Percentiles rank a stretch among this genome's conserved stretches.
Conservation (phyloP, 192 early-diverging fungal species). For the Gamsiella multidivaricata region DNA sequence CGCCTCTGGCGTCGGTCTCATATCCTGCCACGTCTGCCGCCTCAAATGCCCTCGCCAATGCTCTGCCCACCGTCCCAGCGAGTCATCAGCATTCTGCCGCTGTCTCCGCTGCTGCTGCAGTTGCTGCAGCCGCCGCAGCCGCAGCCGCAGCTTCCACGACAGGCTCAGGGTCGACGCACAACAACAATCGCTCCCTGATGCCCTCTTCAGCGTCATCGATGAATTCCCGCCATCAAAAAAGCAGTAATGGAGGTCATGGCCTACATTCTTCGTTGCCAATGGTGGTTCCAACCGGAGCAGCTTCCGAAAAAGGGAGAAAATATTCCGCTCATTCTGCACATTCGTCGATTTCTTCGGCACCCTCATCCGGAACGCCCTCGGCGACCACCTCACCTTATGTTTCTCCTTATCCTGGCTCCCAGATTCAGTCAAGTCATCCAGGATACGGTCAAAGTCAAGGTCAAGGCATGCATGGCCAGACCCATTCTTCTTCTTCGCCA, state of each 20-base stretch:
- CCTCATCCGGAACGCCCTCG: slow-evolving; percentile 35
- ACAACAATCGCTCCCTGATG: slow-evolving; percentile 5
- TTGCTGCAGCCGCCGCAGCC: slow-evolving; percentile 36
- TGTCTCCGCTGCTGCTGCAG: slow-evolving; percentile 44
- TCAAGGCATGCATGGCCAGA: too few species aligned
- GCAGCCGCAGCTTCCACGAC: not conserved
- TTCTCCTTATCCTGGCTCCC: slow-evolving; percentile 21
- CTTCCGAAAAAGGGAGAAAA: slow-evolving; percentile 22
- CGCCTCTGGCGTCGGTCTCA: slow-evolving; percentile 21
- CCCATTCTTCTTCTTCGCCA: too few species aligned
- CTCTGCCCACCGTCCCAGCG: slow-evolving; percentile 35
- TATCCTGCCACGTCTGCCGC: not conserved
- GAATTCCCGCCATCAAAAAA: slow-evolving; percentile 25
- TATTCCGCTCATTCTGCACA: slow-evolving; percentile 26
- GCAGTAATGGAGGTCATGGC: slow-evolving; percentile 8
- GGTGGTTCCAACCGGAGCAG: not conserved
- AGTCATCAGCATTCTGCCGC: slow-evolving; percentile 53
- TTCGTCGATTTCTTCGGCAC: slow-evolving; percentile 28
- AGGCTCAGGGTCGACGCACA: slow-evolving; percentile 6
- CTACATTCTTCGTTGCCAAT: not conserved
- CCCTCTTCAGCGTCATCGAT: slow-evolving; percentile 6
- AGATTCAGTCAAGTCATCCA: not conserved
- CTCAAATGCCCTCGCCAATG: slow-evolving; percentile 29
- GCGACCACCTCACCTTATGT: slow-evolving; percentile 34
- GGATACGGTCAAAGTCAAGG: not conserved